Percentiles rank a stretch among this genome's conserved stretches.
These are phyloP conservation scores for Exophiala sp. DNA, from an alignment of 2,329 filamentous ascomycete species.

Conservation along the genomic window DNA sequence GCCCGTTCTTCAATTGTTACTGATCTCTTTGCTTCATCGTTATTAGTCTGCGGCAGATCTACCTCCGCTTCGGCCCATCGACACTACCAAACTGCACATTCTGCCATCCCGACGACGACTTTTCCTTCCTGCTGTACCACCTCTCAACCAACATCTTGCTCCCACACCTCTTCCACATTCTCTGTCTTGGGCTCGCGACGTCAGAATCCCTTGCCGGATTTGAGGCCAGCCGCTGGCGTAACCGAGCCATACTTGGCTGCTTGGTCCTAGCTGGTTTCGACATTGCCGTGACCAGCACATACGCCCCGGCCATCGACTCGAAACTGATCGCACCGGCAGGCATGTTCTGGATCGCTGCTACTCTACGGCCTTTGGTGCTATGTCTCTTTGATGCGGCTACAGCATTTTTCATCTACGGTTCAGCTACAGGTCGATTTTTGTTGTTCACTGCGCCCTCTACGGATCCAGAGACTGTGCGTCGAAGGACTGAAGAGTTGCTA, in stretches of 20 bases:
- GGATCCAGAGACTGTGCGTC: constrained; percentile 51
- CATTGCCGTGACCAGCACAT: constrained; percentile 58
- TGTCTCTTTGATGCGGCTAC: constrained; percentile 59
- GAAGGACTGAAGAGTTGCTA: constrained; percentile 32
- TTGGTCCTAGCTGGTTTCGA: constrained; percentile 58
- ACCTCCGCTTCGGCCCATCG: constrained; percentile 73
- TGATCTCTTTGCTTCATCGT: no score
- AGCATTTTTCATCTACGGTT: constrained; percentile 64
- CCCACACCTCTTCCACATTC: constrained; percentile 75
- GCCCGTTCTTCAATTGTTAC: background rate
- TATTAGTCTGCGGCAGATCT: constrained; percentile 54
- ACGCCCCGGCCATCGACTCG: constrained; percentile 46
- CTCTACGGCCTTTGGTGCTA: constrained; percentile 59
- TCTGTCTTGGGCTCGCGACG: constrained; percentile 66
- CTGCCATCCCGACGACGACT: constrained; percentile 64
- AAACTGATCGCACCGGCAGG: constrained; percentile 33
- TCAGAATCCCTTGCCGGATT: constrained; percentile 59
- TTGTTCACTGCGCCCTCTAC: constrained; percentile 54
- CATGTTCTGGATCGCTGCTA: constrained; percentile 64
- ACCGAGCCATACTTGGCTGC: constrained; percentile 60
- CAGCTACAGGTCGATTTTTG: constrained; percentile 73
- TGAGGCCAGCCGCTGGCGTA: constrained; percentile 34
- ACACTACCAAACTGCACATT: constrained; percentile 73
- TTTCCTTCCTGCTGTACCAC: constrained; percentile 72
- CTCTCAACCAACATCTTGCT: constrained; percentile 61